A percentile compares a stretch with the other conserved stretches of the same genome.
Evolutionary conservation across 164 flowering plant genomes (phyloP).

Genomic region (Aristolochia contorta): DNA sequence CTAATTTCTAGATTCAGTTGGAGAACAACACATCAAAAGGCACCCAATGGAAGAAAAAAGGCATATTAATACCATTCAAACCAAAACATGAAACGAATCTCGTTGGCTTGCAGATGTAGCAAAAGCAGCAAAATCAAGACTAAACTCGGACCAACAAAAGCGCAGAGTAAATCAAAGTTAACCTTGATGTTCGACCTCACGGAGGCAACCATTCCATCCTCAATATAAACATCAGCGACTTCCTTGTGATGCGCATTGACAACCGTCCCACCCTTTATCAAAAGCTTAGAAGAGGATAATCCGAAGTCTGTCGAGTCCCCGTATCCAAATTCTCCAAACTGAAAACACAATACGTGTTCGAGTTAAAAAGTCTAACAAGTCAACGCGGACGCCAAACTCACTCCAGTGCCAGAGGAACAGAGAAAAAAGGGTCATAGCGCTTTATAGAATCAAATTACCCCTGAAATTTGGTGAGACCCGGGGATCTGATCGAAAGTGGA

Average conservation of each 20-base stretch:
- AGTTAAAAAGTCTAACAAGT: not conserved
- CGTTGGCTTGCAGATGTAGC: no score
- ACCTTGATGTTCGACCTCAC: conserved; percentile 72
- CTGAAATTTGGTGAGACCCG: conserved; percentile 12
- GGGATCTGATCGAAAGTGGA: conserved; percentile 4
- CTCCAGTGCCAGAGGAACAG: not conserved
- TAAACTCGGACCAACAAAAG: not conserved
- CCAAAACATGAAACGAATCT: no score
- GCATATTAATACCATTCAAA: no score
- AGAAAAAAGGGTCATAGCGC: not conserved
- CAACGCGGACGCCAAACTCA: not conserved
- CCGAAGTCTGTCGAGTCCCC: conserved; percentile 35
- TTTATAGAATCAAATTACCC: conserved; percentile 5
- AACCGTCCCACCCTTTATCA: conserved; percentile 92
- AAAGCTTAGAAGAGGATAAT: conserved; percentile 43
- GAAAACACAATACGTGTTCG: not conserved
- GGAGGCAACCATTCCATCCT: conserved; percentile 71
- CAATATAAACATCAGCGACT: conserved; percentile 89
- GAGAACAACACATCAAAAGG: no score
- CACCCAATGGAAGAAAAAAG: no score
- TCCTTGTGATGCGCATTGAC: conserved; percentile 87
- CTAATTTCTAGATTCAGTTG: no score
- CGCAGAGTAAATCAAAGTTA: not conserved
- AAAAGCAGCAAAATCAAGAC: not conserved
- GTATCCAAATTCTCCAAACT: conserved; percentile 58